A percentile compares a stretch with the other conserved stretches of the same genome.
Conservation (phyloP, 1,139 yeast genomes). For the Lizanozyma gosingica region DNA sequence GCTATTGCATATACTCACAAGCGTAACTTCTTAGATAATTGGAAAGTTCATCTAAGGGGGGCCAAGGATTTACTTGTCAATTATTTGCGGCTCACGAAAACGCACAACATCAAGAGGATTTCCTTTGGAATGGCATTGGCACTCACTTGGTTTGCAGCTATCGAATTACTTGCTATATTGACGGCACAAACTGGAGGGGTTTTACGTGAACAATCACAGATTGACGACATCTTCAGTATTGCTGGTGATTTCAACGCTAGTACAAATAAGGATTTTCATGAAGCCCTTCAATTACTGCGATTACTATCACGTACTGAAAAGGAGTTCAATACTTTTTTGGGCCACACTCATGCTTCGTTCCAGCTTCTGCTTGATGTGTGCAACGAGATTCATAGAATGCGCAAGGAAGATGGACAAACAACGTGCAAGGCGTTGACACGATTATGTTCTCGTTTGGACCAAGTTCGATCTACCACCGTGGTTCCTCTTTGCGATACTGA, state of each 20-base stretch:
- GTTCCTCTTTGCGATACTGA: background rate
- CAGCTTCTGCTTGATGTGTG: background rate
- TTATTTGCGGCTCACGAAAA: conserved; percentile 18
- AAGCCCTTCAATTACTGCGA: background rate
- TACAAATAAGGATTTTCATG: background rate
- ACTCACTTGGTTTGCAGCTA: conserved; percentile 37
- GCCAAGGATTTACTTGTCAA: conserved; percentile 31
- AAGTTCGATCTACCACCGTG: conserved; percentile 2
- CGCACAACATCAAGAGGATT: conserved; percentile 7
- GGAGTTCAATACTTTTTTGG: background rate
- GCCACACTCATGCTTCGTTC: background rate
- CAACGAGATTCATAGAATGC: background rate
- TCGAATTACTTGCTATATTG: conserved; percentile 24
- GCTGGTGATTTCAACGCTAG: background rate
- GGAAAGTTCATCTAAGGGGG: conserved; percentile 34
- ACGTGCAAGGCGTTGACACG: background rate
- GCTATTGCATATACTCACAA: conserved; percentile 16
- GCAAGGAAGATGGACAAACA: background rate
- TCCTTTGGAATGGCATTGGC: conserved; percentile 36
- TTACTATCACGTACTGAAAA: background rate
- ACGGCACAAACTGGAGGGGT: conserved; percentile 1
- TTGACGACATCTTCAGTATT: background rate
- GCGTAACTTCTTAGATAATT: conserved; percentile 15
- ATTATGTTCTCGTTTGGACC: background rate
- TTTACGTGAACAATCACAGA: background rate